Evolutionary conservation across 1,139 yeast species (phyloP).

Genomic region (Yamadazyma spencermartinsiae): DNA sequence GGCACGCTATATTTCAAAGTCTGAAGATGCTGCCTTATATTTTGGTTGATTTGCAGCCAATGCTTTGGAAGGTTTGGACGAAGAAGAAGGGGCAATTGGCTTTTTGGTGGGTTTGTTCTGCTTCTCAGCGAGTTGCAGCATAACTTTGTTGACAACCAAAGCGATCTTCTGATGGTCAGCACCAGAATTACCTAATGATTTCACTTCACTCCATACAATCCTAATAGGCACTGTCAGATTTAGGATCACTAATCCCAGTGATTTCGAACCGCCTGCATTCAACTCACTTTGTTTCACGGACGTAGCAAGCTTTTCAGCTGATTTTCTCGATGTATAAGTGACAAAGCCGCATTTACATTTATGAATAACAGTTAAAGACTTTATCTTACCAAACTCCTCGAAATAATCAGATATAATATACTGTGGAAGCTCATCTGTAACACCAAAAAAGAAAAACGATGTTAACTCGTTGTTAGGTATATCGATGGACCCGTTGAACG

Average conservation of each 20-base stretch:
- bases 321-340: conserved; percentile 45
- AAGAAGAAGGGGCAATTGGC: neutral
- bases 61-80: neutral
- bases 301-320: conserved; percentile 58
- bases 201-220: conserved; percentile 66
- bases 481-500: conserved; percentile 55
- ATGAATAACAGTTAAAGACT: conserved; percentile 55
- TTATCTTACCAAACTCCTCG: conserved; percentile 44
- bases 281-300: conserved; percentile 29
- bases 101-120: conserved; percentile 18
- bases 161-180: conserved; percentile 55
- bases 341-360: conserved; percentile 68
- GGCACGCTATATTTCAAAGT: conserved; percentile 10
- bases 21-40: conserved; percentile 14
- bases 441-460: conserved; percentile 73
- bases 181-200: conserved; percentile 46
- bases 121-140: conserved; percentile 53
- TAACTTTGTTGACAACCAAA: conserved; percentile 54
- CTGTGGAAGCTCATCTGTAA: conserved; percentile 66
- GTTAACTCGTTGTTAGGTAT: conserved; percentile 39
- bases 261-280: conserved; percentile 22
- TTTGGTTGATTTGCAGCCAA: neutral
- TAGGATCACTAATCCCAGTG: conserved; percentile 38
- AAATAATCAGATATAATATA: conserved; percentile 54
- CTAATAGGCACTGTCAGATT: conserved; percentile 49